Conservation (phyloP, 345 rosid species). For the Turnera subulata region DNA sequence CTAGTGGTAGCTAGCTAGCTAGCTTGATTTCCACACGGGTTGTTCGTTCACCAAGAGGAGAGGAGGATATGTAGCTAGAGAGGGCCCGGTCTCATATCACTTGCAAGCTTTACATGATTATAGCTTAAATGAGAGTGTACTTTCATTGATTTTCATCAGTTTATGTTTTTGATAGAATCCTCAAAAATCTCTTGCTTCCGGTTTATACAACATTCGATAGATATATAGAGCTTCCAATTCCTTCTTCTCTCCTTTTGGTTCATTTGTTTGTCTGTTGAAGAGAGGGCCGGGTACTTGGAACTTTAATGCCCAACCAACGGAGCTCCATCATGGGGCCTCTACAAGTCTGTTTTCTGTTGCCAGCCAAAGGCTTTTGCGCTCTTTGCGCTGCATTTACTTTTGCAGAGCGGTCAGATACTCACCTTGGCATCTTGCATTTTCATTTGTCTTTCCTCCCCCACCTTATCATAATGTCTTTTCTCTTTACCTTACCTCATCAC, state of each 20-base stretch:
- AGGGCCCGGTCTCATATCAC: too few species aligned
- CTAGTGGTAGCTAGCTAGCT: too few species aligned
- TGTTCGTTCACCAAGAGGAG: too few species aligned
- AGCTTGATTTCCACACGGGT: too few species aligned
- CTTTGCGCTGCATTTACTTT: conserved; percentile 31
- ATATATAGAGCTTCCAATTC: neutral
- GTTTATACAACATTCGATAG: too few species aligned
- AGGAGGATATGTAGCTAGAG: neutral
- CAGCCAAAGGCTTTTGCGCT: conserved; percentile 13
- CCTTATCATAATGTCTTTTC: neutral
- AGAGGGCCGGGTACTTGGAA: conserved; percentile 2
- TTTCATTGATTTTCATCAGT: neutral
- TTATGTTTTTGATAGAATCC: neutral
- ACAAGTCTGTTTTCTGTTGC: conserved; percentile 16
- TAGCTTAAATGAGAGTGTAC: neutral
- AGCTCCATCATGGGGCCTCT: neutral
- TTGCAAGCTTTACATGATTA: neutral
- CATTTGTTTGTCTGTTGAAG: neutral
- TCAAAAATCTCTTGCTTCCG: neutral
- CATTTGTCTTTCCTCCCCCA: neutral
- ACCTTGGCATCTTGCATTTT: neutral
- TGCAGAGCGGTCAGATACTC: conserved; percentile 22
- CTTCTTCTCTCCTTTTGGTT: conserved; percentile 1
- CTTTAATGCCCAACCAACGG: conserved; percentile 20
- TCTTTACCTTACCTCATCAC: neutral